Conservation (phyloP, 768 basidiomycete genomes). For the Tylopilus sp. region DNA sequence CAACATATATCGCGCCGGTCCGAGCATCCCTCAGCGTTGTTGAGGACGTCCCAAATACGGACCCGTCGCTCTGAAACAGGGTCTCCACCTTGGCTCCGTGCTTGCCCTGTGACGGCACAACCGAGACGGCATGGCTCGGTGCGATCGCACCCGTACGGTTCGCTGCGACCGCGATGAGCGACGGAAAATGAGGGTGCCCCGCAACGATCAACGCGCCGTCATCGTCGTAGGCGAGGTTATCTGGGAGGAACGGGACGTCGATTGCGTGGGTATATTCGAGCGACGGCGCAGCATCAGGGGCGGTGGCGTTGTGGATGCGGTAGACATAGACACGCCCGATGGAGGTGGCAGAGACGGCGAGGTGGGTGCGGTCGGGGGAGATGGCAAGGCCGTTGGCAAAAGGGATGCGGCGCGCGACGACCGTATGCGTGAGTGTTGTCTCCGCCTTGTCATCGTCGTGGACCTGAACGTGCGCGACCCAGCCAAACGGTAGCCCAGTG, state of each 20-base stretch:
- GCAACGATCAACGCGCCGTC: conserved; percentile 49
- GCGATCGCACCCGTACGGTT: conserved; percentile 39
- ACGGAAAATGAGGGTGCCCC: conserved; percentile 64
- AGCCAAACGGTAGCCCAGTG: conserved; percentile 54
- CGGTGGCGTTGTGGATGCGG: conserved; percentile 9
- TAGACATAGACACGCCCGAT: conserved; percentile 49
- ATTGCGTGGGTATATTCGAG: conserved; percentile 40
- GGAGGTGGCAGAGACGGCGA: conserved; percentile 59
- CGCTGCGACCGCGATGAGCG: conserved; percentile 43
- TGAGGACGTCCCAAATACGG: conserved; percentile 50
- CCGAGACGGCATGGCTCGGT: conserved; percentile 58
- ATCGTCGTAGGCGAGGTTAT: conserved; percentile 58
- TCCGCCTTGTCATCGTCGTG: conserved; percentile 26
- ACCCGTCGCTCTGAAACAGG: conserved; percentile 74
- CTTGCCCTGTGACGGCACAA: conserved; percentile 19
- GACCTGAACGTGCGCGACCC: conserved; percentile 54
- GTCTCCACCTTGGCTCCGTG: conserved; percentile 44
- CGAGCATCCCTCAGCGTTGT: conserved; percentile 50
- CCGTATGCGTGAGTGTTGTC: conserved; percentile 31
- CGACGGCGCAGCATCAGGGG: too few relatives aligned
- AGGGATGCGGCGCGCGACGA: conserved; percentile 47
- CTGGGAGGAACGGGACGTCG: conserved; percentile 54
- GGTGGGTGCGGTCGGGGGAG: conserved; percentile 43
- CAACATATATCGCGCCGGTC: conserved; percentile 48
- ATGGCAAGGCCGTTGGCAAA: conserved; percentile 71